phyloP scores from a whole-genome alignment of 2,329 filamentous ascomycete species.

The Exserohilum rostratum region DNA sequence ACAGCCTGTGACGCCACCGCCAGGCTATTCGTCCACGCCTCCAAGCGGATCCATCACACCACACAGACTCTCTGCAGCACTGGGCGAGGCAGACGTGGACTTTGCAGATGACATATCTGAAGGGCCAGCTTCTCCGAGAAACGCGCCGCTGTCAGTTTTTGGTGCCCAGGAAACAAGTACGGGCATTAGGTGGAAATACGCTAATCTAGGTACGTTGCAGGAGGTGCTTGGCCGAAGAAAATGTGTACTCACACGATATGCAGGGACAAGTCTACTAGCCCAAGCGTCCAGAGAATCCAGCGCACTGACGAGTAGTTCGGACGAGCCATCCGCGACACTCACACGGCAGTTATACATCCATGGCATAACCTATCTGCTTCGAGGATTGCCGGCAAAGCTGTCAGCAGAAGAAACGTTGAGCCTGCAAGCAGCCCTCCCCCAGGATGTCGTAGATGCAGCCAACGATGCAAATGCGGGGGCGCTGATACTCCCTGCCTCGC shows the following conservation, averaged over 20 bases:
- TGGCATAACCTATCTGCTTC: constrained; percentile 67
- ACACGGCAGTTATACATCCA: constrained; percentile 69
- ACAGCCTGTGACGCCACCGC: constrained; percentile 46
- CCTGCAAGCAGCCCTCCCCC: constrained; percentile 60
- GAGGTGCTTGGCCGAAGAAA: not conserved
- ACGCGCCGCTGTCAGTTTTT: constrained; percentile 26
- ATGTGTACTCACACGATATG: constrained; percentile 3
- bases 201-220: constrained; percentile 53
- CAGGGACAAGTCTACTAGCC: constrained; percentile 56
- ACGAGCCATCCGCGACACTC: constrained; percentile 52
- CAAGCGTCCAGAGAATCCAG: constrained; percentile 55
- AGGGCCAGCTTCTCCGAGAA: constrained; percentile 28
- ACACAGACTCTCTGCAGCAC: constrained; percentile 21
- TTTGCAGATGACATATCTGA: constrained; percentile 37
- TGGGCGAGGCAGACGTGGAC: constrained; percentile 28
- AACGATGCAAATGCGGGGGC: constrained; percentile 22
- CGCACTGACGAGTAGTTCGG: constrained; percentile 28
- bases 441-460: constrained; percentile 23
- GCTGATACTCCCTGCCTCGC: constrained; percentile 20
- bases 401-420: constrained; percentile 60
- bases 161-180: constrained; percentile 37
- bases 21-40: constrained; percentile 39
- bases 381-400: constrained; percentile 65
- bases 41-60: constrained; percentile 31
- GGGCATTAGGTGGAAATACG: constrained; percentile 60